Percentiles rank a stretch among this genome's conserved stretches.
Conservation (phyloP, 2,329 filamentous ascomycete genomes). For the Aspergillus hortae region DNA sequence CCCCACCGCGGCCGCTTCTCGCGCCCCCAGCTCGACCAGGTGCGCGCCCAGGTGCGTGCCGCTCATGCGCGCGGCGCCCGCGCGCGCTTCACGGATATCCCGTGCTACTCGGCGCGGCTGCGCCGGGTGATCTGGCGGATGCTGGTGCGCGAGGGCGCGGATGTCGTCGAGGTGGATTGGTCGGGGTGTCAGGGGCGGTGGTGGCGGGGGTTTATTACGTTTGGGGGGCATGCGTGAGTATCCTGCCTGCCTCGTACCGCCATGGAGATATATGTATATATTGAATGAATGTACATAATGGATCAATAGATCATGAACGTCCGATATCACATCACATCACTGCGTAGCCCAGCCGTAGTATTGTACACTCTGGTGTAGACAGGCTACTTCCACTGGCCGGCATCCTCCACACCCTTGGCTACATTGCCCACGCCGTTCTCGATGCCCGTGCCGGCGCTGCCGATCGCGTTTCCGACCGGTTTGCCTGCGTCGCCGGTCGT, state of each 20-base stretch:
- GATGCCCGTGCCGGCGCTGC: conserved; percentile 52
- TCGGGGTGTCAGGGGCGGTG: conserved; percentile 3
- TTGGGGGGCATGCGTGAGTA: not conserved
- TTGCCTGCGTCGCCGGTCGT: conserved; percentile 54
- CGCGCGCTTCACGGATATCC: conserved; percentile 13
- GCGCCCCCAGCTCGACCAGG: conserved; percentile 13
- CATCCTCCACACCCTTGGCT: conserved; percentile 55
- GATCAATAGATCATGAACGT: no score
- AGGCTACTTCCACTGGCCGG: conserved; percentile 49
- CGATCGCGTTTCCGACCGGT: conserved; percentile 55
- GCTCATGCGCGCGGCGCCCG: conserved; percentile 15
- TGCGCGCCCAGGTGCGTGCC: conserved; percentile 14
- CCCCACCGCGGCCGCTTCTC: conserved; percentile 17
- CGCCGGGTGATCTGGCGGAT: conserved; percentile 12
- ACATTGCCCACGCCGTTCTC: conserved; percentile 50
- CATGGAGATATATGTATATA: no score
- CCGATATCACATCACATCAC: no score
- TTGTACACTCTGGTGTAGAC: no score
- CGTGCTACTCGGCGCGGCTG: conserved; percentile 4
- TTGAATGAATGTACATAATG: no score
- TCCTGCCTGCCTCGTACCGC: no score
- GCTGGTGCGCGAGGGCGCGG: conserved; percentile 16
- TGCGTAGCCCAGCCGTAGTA: no score
- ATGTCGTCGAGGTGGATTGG: conserved; percentile 19
- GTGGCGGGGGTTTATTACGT: conserved; percentile 1